A percentile compares a stretch with the other conserved stretches of the same genome.
phyloP scores from a whole-genome alignment of 352 stramenopile species.

The Blastocystis sp. region DNA sequence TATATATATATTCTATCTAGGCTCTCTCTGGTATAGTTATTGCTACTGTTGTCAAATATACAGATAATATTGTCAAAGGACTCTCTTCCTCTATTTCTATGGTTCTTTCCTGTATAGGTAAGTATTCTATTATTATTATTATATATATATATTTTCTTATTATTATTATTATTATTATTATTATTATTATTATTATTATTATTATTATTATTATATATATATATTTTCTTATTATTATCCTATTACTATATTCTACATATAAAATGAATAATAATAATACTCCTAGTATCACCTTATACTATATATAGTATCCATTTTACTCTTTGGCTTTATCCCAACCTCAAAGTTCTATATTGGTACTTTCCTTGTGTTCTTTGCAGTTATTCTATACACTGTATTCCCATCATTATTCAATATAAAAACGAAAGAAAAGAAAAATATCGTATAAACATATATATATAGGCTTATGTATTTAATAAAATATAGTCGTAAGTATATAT shows the following conservation, averaged over 20 bases:
- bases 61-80: conserved; percentile 70
- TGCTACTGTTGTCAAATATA: conserved; percentile 67
- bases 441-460: no score
- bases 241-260: no score
- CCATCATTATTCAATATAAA: no score
- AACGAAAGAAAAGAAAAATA: no score
- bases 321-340: conserved; percentile 22
- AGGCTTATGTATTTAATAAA: conserved; percentile 22
- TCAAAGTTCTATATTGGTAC: conserved; percentile 10
- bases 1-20: background rate
- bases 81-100: conserved; percentile 65
- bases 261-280: no score
- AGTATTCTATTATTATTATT: conserved; percentile 4
- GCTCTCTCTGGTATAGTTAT: conserved; percentile 42
- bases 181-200: conserved; percentile 5
- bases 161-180: conserved; percentile 38
- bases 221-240: conserved; percentile 14
- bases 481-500: conserved; percentile 13
- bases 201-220: background rate
- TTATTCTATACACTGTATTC: conserved; percentile 33
- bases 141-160: background rate
- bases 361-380: conserved; percentile 14
- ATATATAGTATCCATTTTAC: conserved; percentile 14
- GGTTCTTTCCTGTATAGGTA: conserved; percentile 32
- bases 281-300: no score